A percentile compares a stretch with the other conserved stretches of the same genome.
Evolutionary conservation across 2,329 filamentous ascomycete genomes (phyloP).

Genomic region (Penicillium decumbens): DNA sequence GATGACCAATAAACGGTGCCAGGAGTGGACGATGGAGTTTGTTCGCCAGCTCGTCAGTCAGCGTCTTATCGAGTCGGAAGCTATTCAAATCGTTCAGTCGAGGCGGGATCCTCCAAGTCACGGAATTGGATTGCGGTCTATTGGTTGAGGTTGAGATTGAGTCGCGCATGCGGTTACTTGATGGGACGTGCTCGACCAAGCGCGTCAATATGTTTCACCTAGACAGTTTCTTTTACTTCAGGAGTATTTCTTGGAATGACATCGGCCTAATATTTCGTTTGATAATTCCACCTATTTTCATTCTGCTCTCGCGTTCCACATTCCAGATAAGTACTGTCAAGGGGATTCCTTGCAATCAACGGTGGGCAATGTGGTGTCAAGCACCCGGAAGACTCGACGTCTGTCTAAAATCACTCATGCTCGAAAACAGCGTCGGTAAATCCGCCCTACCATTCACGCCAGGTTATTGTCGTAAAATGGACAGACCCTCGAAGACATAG

Average conservation of each 20-base stretch:
- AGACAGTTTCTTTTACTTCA: background rate
- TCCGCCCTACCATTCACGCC: too few species aligned
- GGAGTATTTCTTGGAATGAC: too few species aligned
- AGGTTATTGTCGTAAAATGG: too few species aligned
- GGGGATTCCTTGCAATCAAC: too few species aligned
- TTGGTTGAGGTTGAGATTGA: background rate
- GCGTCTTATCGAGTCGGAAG: conserved; percentile 18
- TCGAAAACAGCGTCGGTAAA: too few species aligned
- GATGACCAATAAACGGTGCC: conserved; percentile 32
- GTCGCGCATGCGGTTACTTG: background rate
- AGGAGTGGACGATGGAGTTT: conserved; percentile 36
- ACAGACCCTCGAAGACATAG: too few species aligned
- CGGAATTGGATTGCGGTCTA: conserved; percentile 24
- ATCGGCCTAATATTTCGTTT: background rate
- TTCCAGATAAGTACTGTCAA: too few species aligned
- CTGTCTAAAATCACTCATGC: too few species aligned
- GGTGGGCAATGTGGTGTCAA: too few species aligned
- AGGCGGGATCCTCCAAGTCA: conserved; percentile 29
- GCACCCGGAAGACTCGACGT: too few species aligned
- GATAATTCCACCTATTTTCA: background rate
- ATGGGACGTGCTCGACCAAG: background rate
- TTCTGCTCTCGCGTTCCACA: too few species aligned
- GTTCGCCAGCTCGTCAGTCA: conserved; percentile 24
- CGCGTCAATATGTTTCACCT: too few species aligned
- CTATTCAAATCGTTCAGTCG: conserved; percentile 27